Conservation (phyloP, 768 basidiomycete species). For the Suillus clintonianus region DNA sequence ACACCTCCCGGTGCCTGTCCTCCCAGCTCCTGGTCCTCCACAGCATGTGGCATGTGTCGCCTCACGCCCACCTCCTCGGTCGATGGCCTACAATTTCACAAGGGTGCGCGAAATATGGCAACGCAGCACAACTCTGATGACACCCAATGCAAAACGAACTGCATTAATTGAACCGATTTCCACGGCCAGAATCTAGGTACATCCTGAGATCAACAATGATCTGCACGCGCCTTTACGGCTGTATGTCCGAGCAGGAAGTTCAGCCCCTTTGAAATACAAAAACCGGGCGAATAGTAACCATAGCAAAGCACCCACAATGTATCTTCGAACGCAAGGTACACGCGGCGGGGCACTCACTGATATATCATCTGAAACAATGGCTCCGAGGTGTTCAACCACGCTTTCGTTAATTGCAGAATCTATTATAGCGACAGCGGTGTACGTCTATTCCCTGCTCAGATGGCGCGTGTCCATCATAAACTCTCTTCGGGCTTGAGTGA, state of each 20-base stretch:
- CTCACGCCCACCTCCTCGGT: too few relatives aligned
- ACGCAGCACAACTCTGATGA: background rate
- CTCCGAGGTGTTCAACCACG: constrained; percentile 64
- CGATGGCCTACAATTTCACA: too few relatives aligned
- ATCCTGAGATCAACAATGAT: background rate
- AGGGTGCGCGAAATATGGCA: background rate
- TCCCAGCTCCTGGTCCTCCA: too few relatives aligned
- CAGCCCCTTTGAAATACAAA: background rate
- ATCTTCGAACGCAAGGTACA: constrained; percentile 29
- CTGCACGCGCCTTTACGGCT: background rate
- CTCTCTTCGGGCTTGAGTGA: background rate
- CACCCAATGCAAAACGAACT: background rate
- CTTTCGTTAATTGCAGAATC: constrained; percentile 66
- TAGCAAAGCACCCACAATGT: too few relatives aligned
- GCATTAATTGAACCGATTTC: background rate
- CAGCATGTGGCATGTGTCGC: too few relatives aligned
- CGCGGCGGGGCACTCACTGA: constrained; percentile 62
- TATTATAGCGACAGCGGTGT: constrained; percentile 83
- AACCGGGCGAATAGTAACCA: background rate
- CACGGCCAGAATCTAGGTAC: too few relatives aligned
- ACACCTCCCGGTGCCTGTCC: too few relatives aligned
- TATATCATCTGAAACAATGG: constrained; percentile 70
- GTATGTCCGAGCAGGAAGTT: background rate
- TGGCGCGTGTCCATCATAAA: background rate
- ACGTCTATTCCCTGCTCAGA: constrained; percentile 27